Conservation (phyloP, 192 early-diverging fungal species). For the Coemansia asiatica region DNA sequence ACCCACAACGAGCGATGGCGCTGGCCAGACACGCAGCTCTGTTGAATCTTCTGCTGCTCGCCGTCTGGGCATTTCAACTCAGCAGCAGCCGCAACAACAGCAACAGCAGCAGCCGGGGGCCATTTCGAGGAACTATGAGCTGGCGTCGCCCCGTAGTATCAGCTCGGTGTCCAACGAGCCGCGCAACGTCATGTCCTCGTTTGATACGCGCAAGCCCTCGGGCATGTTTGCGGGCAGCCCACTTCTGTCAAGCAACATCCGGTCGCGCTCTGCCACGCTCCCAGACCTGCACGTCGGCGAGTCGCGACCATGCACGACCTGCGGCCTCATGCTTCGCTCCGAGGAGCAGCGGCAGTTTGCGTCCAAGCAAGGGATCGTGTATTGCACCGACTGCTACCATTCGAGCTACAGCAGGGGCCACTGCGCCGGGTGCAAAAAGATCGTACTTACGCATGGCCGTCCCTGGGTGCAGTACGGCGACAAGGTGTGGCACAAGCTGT, state of each 20-base stretch:
- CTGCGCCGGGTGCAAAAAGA: constrained; percentile 47
- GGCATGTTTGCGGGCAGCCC: constrained; percentile 11
- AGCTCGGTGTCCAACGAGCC: not conserved
- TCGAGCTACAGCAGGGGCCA: constrained; percentile 53
- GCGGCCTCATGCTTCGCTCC: constrained; percentile 22
- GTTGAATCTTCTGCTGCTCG: not conserved
- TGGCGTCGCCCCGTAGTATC: not conserved
- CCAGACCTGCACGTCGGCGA: constrained; percentile 21
- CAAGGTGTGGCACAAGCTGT: constrained; percentile 56
- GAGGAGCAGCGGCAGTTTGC: constrained; percentile 56
- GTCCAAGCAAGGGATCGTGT: constrained; percentile 41
- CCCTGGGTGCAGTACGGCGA: constrained; percentile 56
- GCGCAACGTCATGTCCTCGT: constrained; percentile 27
- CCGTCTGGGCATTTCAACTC: not conserved
- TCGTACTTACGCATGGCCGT: constrained; percentile 54
- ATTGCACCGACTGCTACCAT: constrained; percentile 55
- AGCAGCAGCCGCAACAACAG: not conserved
- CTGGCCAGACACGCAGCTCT: not conserved
- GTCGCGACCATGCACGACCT: constrained; percentile 32
- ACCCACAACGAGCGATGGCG: constrained; percentile 8
- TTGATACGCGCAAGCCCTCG: constrained; percentile 18
- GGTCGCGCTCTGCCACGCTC: constrained; percentile 48
- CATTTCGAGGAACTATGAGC: not conserved
- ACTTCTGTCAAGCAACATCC: constrained; percentile 9
- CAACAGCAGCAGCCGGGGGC: not conserved